phyloP scores from a whole-genome alignment of 1,139 yeast species.

The Zygotorulaspora mrakii region DNA sequence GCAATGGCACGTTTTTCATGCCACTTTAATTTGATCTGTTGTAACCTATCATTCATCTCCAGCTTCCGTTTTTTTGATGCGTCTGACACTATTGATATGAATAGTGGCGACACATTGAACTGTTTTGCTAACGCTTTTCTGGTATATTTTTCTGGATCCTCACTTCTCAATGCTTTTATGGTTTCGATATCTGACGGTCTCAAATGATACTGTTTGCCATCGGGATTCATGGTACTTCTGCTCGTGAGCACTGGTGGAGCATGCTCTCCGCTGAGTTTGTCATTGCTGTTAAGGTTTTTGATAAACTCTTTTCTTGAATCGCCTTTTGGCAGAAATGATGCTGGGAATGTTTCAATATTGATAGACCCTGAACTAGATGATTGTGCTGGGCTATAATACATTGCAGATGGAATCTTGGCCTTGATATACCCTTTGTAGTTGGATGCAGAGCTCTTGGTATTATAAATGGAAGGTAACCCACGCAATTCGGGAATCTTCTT shows the following conservation, averaged over 20 bases:
- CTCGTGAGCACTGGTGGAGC: constrained; percentile 32
- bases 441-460: constrained; percentile 32
- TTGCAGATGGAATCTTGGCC: constrained; percentile 32
- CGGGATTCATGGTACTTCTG: constrained; percentile 14
- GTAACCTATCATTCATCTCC: constrained; percentile 46
- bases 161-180: constrained; percentile 56
- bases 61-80: constrained; percentile 40
- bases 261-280: constrained; percentile 19
- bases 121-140: constrained; percentile 63
- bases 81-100: constrained; percentile 51
- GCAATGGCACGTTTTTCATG: constrained; percentile 44
- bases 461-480: constrained; percentile 34
- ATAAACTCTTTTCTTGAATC: constrained; percentile 29
- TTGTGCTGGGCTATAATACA: constrained; percentile 33
- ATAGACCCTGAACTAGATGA: constrained; percentile 35
- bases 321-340: constrained; percentile 30
- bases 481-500: constrained; percentile 23
- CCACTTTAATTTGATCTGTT: constrained; percentile 48
- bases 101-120: constrained; percentile 53
- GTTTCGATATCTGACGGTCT: constrained; percentile 58
- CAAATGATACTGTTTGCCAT: constrained; percentile 54
- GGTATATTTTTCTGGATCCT: constrained; percentile 64
- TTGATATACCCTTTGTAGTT: constrained; percentile 35
- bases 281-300: constrained; percentile 15
- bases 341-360: constrained; percentile 36